Evolutionary conservation across 768 basidiomycete species (phyloP), one percentile per base, ranked within the genome.

Genomic region (Tulasnella sp.): DNA sequence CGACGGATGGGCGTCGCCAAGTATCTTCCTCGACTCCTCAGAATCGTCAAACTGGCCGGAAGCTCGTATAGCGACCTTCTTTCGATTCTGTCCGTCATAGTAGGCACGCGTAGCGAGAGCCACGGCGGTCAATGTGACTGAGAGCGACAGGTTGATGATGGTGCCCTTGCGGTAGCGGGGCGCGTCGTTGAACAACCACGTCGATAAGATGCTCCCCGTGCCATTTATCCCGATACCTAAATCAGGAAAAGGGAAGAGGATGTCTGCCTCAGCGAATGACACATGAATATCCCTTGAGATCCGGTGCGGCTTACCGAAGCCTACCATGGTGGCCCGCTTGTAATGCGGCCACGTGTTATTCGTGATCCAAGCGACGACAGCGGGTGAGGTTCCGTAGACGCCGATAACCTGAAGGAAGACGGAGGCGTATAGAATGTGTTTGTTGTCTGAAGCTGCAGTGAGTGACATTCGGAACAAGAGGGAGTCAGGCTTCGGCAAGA

Each of bases 261-360:
- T 7, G 24, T n/a, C n/a, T n/a, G n/a, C n/a, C n/a, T n/a, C n/a
- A n/a, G n/a, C n/a, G n/a, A n/a, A 25, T 21, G 46, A 25, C 7
- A n/a, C n/a, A 25, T 21, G 46, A 48, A 19, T 73, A 63, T 79
- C 78, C 62, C 34, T 38, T 38, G 34, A 15, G 34, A 38, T 7
- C 15, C 7, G 15, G 15, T 15, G 34, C n/a, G n/a, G n/a, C n/a
- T n/a, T 80, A 78, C 0, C 75, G 25, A 82, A 73, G n/a, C 81
- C 81, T 50, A 83, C 73, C 31, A 77, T 72, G 0, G 81, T 81
- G 1, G 81, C 83, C 17, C 82, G 76, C 27, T 80, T 73, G 44
- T 74, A 68, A 61, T 80, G 73, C 0, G 82, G 82, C 4, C 77
- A 71, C 4, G 78, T 73, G 69, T 83, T 84, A 68, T 84, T 83